These are phyloP conservation scores for Rosa hybrid DNA, from an alignment of 331 rosid species.

Conservation along the genomic window DNA sequence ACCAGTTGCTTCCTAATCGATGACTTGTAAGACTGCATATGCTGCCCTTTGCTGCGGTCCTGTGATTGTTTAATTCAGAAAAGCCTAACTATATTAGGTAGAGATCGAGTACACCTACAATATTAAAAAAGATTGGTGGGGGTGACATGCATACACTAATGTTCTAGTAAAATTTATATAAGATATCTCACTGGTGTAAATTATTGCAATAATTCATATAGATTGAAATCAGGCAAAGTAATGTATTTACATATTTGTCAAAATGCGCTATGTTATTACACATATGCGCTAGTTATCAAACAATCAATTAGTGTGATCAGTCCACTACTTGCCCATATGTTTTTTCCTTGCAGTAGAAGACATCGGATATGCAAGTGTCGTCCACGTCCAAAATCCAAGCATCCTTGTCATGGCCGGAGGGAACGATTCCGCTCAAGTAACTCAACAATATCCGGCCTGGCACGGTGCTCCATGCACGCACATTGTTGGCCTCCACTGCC, in stretches of 20 bases:
- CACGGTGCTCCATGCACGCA: too few species aligned
- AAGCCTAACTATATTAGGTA: not conserved
- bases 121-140: too few species aligned
- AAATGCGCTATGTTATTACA: too few species aligned
- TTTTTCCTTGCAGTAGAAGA: conserved; percentile 48
- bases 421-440: conserved; percentile 34
- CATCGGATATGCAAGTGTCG: conserved; percentile 72
- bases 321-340: too few species aligned
- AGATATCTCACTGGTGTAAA: not conserved
- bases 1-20: conserved; percentile 49
- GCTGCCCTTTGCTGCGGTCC: conserved; percentile 47
- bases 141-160: not conserved
- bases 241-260: not conserved
- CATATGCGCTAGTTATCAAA: too few species aligned
- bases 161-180: not conserved
- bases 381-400: conserved; percentile 61
- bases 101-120: too few species aligned
- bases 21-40: conserved; percentile 69
- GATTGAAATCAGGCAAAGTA: not conserved
- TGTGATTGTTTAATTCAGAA: conserved; percentile 1
- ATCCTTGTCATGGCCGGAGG: conserved; percentile 44
- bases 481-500: too few species aligned
- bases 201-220: not conserved
- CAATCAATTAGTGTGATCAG: too few species aligned
- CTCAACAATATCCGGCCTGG: conserved; percentile 26